phyloP scores from a whole-genome alignment of 129 eudicot genomes.

The Erigeron canadensis region DNA sequence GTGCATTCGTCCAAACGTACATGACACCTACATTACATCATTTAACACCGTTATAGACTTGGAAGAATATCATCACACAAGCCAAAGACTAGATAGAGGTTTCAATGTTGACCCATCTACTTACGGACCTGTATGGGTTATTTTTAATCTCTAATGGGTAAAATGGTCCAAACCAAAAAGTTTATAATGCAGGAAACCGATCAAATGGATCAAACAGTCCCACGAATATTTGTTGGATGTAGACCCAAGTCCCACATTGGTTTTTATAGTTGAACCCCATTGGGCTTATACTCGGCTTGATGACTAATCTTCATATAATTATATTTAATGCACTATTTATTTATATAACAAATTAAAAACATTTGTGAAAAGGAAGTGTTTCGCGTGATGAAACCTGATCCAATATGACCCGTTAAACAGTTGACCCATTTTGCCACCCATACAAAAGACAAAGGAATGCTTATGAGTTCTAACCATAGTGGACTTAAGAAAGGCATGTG shows the following conservation, averaged over 20 bases:
- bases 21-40: slow-evolving; percentile 65
- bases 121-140: neutral
- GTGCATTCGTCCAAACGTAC: slow-evolving; percentile 98
- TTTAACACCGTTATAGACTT: slow-evolving; percentile 10
- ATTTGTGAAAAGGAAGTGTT: no score
- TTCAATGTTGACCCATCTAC: neutral
- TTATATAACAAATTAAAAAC: no score
- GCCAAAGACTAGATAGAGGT: neutral
- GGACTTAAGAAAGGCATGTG: slow-evolving; percentile 87
- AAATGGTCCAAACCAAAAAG: neutral
- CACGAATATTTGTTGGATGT: neutral
- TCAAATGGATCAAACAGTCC: neutral
- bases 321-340: no score
- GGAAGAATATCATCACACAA: neutral
- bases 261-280: no score
- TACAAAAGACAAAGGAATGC: neutral
- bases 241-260: neutral
- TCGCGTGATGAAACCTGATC: no score
- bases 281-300: no score
- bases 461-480: slow-evolving; percentile 48
- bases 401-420: no score
- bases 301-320: no score
- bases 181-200: neutral
- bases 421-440: no score
- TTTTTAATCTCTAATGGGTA: neutral